phyloP scores from a whole-genome alignment of 345 rosid genomes.

The Rubroshorea leprosula region DNA sequence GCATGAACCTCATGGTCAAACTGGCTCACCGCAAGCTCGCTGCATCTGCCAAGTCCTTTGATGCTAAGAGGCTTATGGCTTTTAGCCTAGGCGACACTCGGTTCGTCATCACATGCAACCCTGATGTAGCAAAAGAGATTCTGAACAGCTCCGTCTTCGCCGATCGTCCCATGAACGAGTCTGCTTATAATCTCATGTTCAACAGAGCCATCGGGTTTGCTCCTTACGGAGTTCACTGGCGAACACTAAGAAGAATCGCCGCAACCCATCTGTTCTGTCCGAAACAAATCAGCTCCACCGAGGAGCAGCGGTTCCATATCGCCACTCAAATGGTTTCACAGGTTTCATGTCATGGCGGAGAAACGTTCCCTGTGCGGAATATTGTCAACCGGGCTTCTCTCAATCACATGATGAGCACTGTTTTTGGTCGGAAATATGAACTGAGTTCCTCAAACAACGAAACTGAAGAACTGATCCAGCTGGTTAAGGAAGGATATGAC shows the following conservation, averaged over 20 bases:
- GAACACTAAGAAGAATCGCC: constrained; percentile 37
- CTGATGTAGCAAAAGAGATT: constrained; percentile 61
- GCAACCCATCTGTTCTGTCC: constrained; percentile 43
- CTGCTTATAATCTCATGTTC: constrained; percentile 60
- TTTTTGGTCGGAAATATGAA: constrained; percentile 50
- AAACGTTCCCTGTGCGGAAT: constrained; percentile 37
- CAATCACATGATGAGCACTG: constrained; percentile 66
- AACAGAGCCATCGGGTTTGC: constrained; percentile 61
- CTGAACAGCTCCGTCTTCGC: constrained; percentile 58
- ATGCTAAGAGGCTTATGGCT: constrained; percentile 44
- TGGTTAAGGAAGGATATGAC: constrained; percentile 67
- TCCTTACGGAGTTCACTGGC: constrained; percentile 43
- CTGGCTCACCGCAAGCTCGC: constrained; percentile 44
- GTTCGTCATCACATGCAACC: constrained; percentile 58
- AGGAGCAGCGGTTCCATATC: constrained; percentile 35
- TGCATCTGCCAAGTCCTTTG: constrained; percentile 23
- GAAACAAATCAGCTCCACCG: constrained; percentile 39
- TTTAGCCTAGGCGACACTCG: constrained; percentile 47
- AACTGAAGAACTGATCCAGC: constrained; percentile 29
- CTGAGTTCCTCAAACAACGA: constrained; percentile 31
- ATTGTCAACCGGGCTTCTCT: constrained; percentile 58
- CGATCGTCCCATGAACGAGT: constrained; percentile 74
- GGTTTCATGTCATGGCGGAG: constrained; percentile 14
- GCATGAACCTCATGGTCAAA: constrained; percentile 28
- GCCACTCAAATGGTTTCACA: constrained; percentile 43